A percentile compares a stretch with the other conserved stretches of the same genome.
phyloP scores from a whole-genome alignment of 1,284 basidiomycete species.

The Pisolithus thermaeus region DNA sequence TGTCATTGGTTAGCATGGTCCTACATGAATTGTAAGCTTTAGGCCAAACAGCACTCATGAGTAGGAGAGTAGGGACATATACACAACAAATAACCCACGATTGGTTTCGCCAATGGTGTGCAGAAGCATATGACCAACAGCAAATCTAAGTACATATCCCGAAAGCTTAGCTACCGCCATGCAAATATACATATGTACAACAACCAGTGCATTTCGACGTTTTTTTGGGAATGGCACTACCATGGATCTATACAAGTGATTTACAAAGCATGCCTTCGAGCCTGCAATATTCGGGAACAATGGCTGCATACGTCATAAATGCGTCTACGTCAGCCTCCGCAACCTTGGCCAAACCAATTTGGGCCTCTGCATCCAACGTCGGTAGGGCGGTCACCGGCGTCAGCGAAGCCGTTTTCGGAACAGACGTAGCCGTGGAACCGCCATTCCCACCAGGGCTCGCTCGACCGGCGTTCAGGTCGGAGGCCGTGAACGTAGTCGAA shows the following conservation, averaged over 20 bases:
- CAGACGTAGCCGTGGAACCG: conserved; percentile 6
- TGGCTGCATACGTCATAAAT: conserved; percentile 76
- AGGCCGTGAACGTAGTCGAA: conserved; percentile 60
- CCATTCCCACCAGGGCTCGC: conserved; percentile 20
- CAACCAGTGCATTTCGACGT: no score
- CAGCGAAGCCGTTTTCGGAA: conserved; percentile 43
- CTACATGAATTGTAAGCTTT: no score
- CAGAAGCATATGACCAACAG: no score
- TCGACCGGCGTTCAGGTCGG: conserved; percentile 42
- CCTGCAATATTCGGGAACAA: conserved; percentile 76
- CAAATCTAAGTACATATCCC: no score
- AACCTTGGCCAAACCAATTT: conserved; percentile 71
- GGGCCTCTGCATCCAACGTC: conserved; percentile 63
- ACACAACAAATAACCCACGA: no score
- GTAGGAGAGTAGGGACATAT: no score
- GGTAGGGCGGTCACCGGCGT: conserved; percentile 64
- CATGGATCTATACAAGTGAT: conserved; percentile 36
- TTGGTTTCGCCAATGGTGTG: no score
- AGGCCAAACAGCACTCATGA: no score
- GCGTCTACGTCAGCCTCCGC: conserved; percentile 78
- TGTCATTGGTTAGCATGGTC: no score
- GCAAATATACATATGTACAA: no score
- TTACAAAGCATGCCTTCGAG: conserved; percentile 72
- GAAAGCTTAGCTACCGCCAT: no score
- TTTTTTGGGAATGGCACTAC: no score